Conservation (phyloP, 139 green algal genomes). For the Eudorina sp. region DNA sequence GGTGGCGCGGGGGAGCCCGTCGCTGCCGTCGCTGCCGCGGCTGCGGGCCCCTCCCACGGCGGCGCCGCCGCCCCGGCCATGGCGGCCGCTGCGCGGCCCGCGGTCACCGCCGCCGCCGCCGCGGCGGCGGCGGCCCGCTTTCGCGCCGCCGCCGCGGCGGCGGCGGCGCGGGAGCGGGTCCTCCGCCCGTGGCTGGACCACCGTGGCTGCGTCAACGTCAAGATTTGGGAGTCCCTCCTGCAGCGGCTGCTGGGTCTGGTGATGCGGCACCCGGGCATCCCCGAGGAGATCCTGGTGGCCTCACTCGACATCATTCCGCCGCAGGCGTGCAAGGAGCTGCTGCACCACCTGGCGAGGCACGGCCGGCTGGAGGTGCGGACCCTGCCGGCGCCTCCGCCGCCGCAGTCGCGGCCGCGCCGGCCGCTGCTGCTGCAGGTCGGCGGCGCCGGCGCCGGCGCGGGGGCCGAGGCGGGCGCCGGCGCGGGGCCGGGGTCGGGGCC, state of each 20-base stretch:
- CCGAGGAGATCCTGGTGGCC: constrained; percentile 16
- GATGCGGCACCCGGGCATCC: constrained; percentile 28
- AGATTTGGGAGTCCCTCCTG: constrained; percentile 21
- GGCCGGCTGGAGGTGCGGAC: constrained; percentile 11
- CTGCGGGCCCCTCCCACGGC: too few species aligned
- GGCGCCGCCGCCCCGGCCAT: background rate
- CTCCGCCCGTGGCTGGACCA: constrained; percentile 48
- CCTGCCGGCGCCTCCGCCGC: background rate
- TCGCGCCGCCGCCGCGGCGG: background rate
- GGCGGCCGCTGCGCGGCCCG: too few species aligned
- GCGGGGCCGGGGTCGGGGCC: too few species aligned
- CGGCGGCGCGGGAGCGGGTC: background rate
- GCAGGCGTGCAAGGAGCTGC: constrained; percentile 10
- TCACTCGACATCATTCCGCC: constrained; percentile 4
- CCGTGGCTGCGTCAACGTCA: background rate
- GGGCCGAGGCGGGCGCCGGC: background rate
- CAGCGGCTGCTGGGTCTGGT: constrained; percentile 29
- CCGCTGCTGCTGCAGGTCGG: constrained; percentile 22
- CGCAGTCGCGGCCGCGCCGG: background rate
- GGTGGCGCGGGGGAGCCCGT: background rate
- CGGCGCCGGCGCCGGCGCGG: background rate
- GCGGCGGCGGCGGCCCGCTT: background rate
- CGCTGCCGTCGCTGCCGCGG: background rate
- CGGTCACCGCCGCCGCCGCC: background rate
- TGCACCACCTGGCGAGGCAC: background rate